A percentile compares a stretch with the other conserved stretches of the same genome.
phyloP scores from a whole-genome alignment of 495 filamentous ascomycete genomes.

The Barbatosphaeria neglecta region DNA sequence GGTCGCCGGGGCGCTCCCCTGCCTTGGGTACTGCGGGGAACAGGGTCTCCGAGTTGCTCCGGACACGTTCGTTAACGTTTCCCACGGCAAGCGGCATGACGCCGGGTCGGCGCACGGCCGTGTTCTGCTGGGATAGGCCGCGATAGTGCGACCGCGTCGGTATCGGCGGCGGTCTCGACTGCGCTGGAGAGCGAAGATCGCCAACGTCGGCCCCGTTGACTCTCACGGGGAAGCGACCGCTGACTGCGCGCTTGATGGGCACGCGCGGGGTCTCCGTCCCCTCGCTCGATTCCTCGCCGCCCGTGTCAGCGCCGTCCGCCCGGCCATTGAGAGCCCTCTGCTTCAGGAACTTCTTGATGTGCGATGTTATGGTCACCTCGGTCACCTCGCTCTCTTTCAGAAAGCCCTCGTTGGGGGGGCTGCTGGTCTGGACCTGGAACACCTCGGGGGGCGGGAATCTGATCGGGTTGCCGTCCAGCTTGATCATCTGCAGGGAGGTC shows the following conservation, averaged over 20 bases:
- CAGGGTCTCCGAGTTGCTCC: constrained; percentile 83
- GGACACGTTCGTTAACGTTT: constrained; percentile 66
- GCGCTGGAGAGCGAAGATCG: constrained; percentile 51
- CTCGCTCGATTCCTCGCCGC: constrained; percentile 54
- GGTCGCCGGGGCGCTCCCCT: constrained; percentile 38
- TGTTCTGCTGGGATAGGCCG: constrained; percentile 61
- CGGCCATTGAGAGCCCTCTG: constrained; percentile 37
- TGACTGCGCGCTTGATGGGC: constrained; percentile 60
- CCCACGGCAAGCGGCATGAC: constrained; percentile 55
- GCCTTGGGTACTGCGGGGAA: constrained; percentile 29
- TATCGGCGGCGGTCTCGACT: constrained; percentile 57
- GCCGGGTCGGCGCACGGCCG: constrained; percentile 51
- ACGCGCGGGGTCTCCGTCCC: constrained; percentile 57
- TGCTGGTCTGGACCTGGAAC: constrained; percentile 33
- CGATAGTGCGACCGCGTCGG: constrained; percentile 69
- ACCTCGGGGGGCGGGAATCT: constrained; percentile 53
- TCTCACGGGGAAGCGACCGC: constrained; percentile 74
- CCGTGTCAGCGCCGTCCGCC: constrained; percentile 47
- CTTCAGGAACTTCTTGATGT: constrained; percentile 70
- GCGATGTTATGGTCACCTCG: constrained; percentile 56
- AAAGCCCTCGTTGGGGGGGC: constrained; percentile 29
- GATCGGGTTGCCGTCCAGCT: constrained; percentile 77
- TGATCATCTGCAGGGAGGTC: constrained; percentile 75
- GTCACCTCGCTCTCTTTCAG: constrained; percentile 39
- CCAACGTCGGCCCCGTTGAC: constrained; percentile 50